Evolutionary conservation across 345 rosid genomes (phyloP).

Genomic region (Citrus unshiu): DNA sequence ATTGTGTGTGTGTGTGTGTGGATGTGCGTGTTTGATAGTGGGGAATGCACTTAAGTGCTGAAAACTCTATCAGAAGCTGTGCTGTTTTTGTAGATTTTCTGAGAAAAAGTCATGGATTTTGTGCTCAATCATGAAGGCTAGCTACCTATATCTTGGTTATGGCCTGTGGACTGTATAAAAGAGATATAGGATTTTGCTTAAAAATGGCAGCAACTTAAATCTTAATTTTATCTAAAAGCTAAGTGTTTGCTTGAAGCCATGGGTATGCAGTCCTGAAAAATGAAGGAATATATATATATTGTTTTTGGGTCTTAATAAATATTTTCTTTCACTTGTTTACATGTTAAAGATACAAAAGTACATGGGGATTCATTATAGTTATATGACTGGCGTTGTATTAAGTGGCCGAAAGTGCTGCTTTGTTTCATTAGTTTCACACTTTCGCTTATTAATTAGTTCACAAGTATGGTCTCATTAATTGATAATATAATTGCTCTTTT

Average conservation of each 20-base stretch:
- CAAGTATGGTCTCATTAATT: neutral
- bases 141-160: neutral
- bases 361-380: neutral
- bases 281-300: too few species aligned
- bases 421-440: neutral
- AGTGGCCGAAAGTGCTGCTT: neutral
- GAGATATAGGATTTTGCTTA: rapidly evolving
- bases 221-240: too few species aligned
- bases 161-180: neutral
- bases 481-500: too few species aligned
- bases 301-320: too few species aligned
- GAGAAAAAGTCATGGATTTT: neutral
- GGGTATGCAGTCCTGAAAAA: too few species aligned
- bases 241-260: too few species aligned
- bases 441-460: neutral
- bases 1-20: too few species aligned
- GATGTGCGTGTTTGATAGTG: neutral
- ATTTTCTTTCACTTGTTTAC: too few species aligned
- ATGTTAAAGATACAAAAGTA: too few species aligned
- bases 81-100: neutral
- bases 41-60: neutral
- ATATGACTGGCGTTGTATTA: neutral
- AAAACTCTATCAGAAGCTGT: neutral
- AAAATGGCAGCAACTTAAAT: too few species aligned
- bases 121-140: neutral